phyloP scores from a whole-genome alignment of 352 stramenopile species.

The Poterioochromonas sp. region DNA sequence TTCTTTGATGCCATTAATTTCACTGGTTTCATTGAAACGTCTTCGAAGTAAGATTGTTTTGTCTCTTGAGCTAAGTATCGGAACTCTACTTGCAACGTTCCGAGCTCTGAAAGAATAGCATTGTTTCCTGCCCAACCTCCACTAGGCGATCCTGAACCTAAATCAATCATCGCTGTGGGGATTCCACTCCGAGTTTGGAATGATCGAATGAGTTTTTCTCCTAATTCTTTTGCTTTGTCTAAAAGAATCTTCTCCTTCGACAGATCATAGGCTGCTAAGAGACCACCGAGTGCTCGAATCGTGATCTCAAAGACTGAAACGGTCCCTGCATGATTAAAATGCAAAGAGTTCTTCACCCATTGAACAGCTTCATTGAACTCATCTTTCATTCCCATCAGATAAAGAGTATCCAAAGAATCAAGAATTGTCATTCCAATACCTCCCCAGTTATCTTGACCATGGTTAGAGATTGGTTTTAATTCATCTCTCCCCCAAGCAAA shows the following conservation, averaged over 20 bases:
- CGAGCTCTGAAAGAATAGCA: constrained; percentile 56
- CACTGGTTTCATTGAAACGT: constrained; percentile 56
- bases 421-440: constrained; percentile 75
- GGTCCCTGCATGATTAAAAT: constrained; percentile 44
- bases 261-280: constrained; percentile 87
- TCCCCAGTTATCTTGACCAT: constrained; percentile 65
- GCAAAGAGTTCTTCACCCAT: constrained; percentile 63
- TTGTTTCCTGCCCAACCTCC: constrained; percentile 45
- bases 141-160: not conserved
- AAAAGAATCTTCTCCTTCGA: constrained; percentile 72
- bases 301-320: constrained; percentile 97
- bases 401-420: constrained; percentile 90
- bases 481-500: constrained; percentile 91
- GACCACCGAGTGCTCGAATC: constrained; percentile 90
- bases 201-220: constrained; percentile 68
- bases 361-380: constrained; percentile 78
- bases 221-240: constrained; percentile 79
- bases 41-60: constrained; percentile 50
- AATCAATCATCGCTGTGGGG: constrained; percentile 47
- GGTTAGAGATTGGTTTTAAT: constrained; percentile 63
- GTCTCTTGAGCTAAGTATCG: constrained; percentile 56
- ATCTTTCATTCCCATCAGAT: constrained; percentile 83
- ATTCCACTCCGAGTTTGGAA: constrained; percentile 78
- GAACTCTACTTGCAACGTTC: constrained; percentile 68
- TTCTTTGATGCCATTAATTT: constrained; percentile 54